Conservation (phyloP, 139 green algal species). For the Spirogloea muscicola region DNA sequence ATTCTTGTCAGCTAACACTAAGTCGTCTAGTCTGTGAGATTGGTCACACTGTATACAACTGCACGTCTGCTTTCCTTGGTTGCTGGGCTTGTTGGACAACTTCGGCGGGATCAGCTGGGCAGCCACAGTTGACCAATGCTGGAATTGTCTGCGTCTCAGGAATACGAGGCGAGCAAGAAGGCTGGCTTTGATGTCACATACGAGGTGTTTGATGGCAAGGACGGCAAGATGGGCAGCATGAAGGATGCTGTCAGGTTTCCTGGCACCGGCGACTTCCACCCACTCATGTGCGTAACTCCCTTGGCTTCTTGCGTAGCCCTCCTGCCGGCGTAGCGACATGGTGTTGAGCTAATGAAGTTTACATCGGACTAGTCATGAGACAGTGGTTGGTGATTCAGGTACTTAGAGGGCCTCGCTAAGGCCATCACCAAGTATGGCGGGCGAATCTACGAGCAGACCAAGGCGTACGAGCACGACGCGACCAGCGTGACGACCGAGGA, state of each 20-base stretch:
- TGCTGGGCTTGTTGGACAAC: neutral
- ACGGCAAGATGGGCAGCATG: neutral
- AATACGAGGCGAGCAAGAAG: slow-evolving; percentile 17
- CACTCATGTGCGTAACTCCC: slow-evolving; percentile 30
- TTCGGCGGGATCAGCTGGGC: neutral
- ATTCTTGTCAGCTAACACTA: neutral
- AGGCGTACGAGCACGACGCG: slow-evolving; percentile 15
- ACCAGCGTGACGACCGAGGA: slow-evolving; percentile 5
- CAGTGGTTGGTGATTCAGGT: too few relatives aligned
- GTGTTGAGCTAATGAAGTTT: too few relatives aligned
- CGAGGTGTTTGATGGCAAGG: neutral
- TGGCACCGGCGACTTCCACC: slow-evolving; percentile 21
- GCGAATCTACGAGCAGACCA: slow-evolving; percentile 60
- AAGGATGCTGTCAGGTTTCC: slow-evolving; percentile 3
- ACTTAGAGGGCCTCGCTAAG: slow-evolving; percentile 55
- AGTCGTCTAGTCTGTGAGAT: neutral
- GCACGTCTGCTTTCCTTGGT: neutral
- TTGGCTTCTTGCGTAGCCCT: too few relatives aligned
- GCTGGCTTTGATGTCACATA: slow-evolving; percentile 17
- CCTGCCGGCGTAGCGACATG: too few relatives aligned
- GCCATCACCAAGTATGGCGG: slow-evolving; percentile 51
- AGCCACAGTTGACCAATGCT: neutral
- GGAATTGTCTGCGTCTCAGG: neutral
- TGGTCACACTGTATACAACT: neutral
- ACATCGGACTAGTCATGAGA: too few relatives aligned